Evolutionary conservation across 2,329 filamentous ascomycete genomes (phyloP), one percentile per base, ranked within the genome.

Genomic region (Clonostachys chloroleuca): DNA sequence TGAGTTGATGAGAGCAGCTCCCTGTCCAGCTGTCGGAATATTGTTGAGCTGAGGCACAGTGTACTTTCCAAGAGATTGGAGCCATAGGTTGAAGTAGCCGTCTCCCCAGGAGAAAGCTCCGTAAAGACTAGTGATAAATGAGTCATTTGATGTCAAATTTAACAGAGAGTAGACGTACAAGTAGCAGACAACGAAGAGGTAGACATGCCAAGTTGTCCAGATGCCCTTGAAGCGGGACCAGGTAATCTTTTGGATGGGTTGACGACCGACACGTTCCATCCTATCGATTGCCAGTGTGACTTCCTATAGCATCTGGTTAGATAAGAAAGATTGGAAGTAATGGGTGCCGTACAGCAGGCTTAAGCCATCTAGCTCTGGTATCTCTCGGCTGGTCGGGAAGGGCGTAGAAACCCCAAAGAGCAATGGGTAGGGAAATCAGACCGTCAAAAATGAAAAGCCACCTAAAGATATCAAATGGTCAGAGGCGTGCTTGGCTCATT

Each of bases 1-100:
- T 10, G 24, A 30, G 24, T 30, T 30, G 24, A 30, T 30, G 8
- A 30, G 24, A 30, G 24, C 24, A 30, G 24, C 24, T 30, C 57
- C 62, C 37, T 60, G 65, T 8, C 61, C 70, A 1, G 66, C 66
- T 1, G 71, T 74, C 0, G 69, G 73, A 42, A 76, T 74, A 30
- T 70, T 73, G 47, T 78, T 78, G 49, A 81, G 75, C 34, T 80
- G 68, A 24, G 51, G 61, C 48, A 52, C 61, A 44, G 45, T 59
- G 51, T 51, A 69, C 33, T 45, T 56, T 7, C 49, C 51, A 6
- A 44, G 72, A 57, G 20, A 61, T 56, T 63, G 60, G 20, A 63
- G 58, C 46, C 58, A 62, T 3, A 56, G 44, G 43, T 63, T 57
- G 49, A 70, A 65, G 57, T 63, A 70, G 9, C 59, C 54, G 49